Evolutionary conservation across 106 monocot species (phyloP), one percentile per base, ranked within the genome.

Genomic region (Dactylorhiza incarnata): DNA sequence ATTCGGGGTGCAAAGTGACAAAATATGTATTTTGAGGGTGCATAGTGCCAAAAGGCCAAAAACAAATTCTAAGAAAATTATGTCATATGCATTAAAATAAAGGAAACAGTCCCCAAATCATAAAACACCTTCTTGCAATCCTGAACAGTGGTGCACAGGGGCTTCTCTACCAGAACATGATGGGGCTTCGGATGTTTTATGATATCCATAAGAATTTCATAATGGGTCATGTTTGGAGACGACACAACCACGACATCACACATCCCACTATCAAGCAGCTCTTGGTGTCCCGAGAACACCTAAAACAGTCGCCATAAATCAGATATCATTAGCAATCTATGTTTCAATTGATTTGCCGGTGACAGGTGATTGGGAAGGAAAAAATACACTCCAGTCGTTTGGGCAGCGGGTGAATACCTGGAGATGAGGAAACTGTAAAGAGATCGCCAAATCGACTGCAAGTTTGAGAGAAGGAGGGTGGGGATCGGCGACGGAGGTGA

Each of bases 141-240:
- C 47, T 78, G 72, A 14, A 93, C 76, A 10, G 90, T 88, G 37
- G 95, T 96, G 77, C 95, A 93, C 25, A 95, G 77, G 45, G 95
- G 95, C 82, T 95, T 95, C 82, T 93, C 95, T 1, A 95, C 87
- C 9, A 95, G 80, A 23, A 95, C 70, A 50, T 93, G 90, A 73
- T 95, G 90, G 5, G 90, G 84, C 14, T 73, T 84, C 1, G 82
- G 82, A 61, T 93, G 85, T 1, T 55, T 45, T 47, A 95, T 81
- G 48, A 95, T 85, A 62, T 95, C 93, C 93, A 93, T 93, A 25
- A 95, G 82, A 56, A 95, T 95, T 58, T 81, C 83, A 77, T 85
- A 95, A 73, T 95, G 95, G 4, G 95, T 95, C 95, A 95, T 95
- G 80, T 95, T 95, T 46, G 95, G 95, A 55, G 95, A 90, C 5